phyloP scores from a whole-genome alignment of 2,329 filamentous ascomycete genomes.

The Ceratocystis cubensis region DNA sequence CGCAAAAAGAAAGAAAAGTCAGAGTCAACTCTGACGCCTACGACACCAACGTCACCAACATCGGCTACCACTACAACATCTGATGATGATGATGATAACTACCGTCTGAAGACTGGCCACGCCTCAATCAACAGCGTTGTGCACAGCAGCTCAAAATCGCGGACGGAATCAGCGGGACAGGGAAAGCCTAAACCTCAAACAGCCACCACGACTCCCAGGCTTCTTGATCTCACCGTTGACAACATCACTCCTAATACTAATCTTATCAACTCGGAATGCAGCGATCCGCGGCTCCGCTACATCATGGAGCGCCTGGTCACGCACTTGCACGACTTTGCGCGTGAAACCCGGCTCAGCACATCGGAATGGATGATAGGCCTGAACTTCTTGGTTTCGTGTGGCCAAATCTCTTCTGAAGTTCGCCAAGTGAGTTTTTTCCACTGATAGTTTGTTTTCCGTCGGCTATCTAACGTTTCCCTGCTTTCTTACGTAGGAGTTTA shows the following conservation, averaged over 20 bases:
- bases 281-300: constrained; percentile 51
- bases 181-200: background rate
- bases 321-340: constrained; percentile 64
- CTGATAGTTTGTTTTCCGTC: background rate
- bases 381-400: constrained; percentile 53
- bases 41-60: background rate
- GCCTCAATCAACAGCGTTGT: background rate
- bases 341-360: constrained; percentile 60
- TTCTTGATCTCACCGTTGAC: constrained; percentile 50
- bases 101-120: background rate
- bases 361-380: constrained; percentile 62
- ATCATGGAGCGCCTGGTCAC: constrained; percentile 56
- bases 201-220: constrained; percentile 7
- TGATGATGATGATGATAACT: background rate
- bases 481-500: constrained; percentile 46
- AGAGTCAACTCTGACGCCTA: background rate
- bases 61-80: background rate
- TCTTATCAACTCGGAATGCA: constrained; percentile 54
- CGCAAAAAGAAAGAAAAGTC: constrained; percentile 5
- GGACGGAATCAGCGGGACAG: background rate
- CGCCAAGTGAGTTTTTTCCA: constrained; percentile 41
- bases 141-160: background rate
- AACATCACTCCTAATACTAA: constrained; percentile 64
- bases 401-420: constrained; percentile 55
- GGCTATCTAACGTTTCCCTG: background rate